Percentiles rank a stretch among this genome's conserved stretches.
Evolutionary conservation across 306 rosid species (phyloP).

Genomic region (Sindora glabra): DNA sequence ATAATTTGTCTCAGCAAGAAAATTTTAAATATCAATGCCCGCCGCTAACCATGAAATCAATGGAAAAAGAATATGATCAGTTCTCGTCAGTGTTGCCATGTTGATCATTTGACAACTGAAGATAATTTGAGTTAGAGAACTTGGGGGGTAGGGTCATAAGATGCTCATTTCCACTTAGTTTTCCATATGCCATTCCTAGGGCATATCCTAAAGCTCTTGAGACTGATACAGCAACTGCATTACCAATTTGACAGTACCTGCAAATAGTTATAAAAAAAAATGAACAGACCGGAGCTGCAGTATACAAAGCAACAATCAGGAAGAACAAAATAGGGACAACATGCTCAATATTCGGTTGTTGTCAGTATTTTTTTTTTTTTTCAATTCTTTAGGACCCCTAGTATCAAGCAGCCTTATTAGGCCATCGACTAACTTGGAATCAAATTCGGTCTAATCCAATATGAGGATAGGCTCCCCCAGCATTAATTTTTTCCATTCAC

Average conservation of each 20-base stretch:
- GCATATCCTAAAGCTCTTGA: slow-evolving; percentile 68
- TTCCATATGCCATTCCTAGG: slow-evolving; percentile 59
- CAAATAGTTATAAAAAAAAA: not conserved
- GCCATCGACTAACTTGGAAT: too few relatives aligned
- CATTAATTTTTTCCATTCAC: too few relatives aligned
- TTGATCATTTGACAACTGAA: slow-evolving; percentile 34
- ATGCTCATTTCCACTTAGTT: slow-evolving; percentile 41
- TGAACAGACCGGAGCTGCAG: not conserved
- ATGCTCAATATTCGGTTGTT: too few relatives aligned
- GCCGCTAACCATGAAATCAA: not conserved
- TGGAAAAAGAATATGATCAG: slow-evolving; percentile 12
- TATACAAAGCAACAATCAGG: too few relatives aligned
- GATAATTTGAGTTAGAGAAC: slow-evolving; percentile 62
- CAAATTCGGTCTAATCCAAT: too few relatives aligned
- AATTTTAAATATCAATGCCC: not conserved
- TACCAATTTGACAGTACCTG: slow-evolving; percentile 88
- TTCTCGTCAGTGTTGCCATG: slow-evolving; percentile 15
- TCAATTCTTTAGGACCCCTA: too few relatives aligned
- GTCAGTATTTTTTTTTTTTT: too few relatives aligned
- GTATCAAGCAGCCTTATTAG: too few relatives aligned
- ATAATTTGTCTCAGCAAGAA: slow-evolving; percentile 7
- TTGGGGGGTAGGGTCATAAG: slow-evolving; percentile 59
- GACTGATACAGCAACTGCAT: slow-evolving; percentile 80
- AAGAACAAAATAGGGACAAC: too few relatives aligned
- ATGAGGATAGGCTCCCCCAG: too few relatives aligned